Evolutionary conservation across 352 stramenopile species (phyloP).

Genomic region (Phytophthora boehmeriae): DNA sequence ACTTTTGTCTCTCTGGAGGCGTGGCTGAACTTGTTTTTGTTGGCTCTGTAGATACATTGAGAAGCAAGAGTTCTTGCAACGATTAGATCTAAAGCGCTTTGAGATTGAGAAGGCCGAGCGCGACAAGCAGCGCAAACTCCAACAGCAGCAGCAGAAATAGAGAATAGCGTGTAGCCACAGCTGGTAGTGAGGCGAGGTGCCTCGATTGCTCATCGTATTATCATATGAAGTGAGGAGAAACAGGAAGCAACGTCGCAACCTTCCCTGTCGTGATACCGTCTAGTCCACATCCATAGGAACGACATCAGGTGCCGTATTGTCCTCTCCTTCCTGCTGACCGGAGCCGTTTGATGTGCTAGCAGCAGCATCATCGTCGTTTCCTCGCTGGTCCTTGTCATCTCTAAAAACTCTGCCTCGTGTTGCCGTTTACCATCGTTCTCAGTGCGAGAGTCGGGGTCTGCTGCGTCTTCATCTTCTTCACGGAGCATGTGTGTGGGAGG

Average conservation of each 20-base stretch:
- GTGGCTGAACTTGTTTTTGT: background rate
- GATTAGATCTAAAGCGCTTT: constrained; percentile 88
- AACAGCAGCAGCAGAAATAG: constrained; percentile 45
- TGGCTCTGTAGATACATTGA: constrained; percentile 82
- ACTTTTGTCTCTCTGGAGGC: background rate
- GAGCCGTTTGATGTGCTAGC: constrained; percentile 28
- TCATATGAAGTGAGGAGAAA: constrained; percentile 15
- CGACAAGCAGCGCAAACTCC: constrained; percentile 70
- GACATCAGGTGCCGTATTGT: constrained; percentile 66
- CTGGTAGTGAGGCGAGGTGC: background rate
- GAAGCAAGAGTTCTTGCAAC: constrained; percentile 95
- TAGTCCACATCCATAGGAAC: constrained; percentile 83
- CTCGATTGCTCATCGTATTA: constrained; percentile 13
- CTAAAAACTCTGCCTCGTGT: constrained; percentile 82
- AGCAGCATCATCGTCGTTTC: constrained; percentile 54
- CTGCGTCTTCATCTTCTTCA: constrained; percentile 82
- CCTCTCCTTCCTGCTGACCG: constrained; percentile 34
- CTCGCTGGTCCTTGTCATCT: constrained; percentile 78
- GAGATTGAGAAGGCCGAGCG: constrained; percentile 90
- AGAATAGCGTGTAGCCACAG: constrained; percentile 5
- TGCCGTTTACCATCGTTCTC: constrained; percentile 78
- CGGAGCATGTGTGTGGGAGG: constrained; percentile 74
- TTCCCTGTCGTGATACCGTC: constrained; percentile 10
- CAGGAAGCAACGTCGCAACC: background rate
- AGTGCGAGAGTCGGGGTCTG: constrained; percentile 65